Conservation (phyloP, 257 asterid species). For the Nicotiana paniculata region DNA sequence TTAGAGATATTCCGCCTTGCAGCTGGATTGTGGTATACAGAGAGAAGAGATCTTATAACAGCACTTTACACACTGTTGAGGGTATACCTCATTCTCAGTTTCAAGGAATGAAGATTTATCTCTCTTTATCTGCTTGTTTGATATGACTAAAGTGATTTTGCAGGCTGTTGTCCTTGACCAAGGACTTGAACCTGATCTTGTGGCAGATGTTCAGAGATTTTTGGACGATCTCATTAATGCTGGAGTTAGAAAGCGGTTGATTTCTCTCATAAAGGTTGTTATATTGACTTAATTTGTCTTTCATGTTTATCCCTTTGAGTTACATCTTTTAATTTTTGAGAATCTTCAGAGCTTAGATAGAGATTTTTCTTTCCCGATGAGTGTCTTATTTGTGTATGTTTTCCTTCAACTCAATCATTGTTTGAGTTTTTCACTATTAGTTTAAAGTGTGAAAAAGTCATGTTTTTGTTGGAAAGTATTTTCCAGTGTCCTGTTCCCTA, state of each 20-base stretch:
- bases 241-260: slow-evolving; percentile 71
- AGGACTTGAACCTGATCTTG: slow-evolving; percentile 72
- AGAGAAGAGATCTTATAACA: slow-evolving; percentile 85
- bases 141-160: slow-evolving; percentile 13
- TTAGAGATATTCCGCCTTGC: slow-evolving; percentile 79
- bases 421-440: background rate
- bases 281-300: slow-evolving; percentile 3
- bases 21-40: slow-evolving; percentile 93
- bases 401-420: background rate
- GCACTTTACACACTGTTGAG: slow-evolving; percentile 67
- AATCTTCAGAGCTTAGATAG: background rate
- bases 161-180: slow-evolving; percentile 96
- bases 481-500: background rate
- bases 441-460: background rate
- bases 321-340: background rate
- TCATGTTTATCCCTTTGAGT: slow-evolving; percentile 4
- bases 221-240: slow-evolving; percentile 64
- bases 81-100: slow-evolving; percentile 46
- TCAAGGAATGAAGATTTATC: background rate
- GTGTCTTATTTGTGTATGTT: background rate
- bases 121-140: slow-evolving; percentile 1
- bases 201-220: slow-evolving; percentile 62
- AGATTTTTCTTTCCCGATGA: background rate
- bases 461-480: background rate
- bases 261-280: slow-evolving; percentile 70